A percentile compares a stretch with the other conserved stretches of the same genome.
Evolutionary conservation across 2,329 filamentous ascomycete genomes (phyloP).

Genomic region (Colletotrichum sp.): DNA sequence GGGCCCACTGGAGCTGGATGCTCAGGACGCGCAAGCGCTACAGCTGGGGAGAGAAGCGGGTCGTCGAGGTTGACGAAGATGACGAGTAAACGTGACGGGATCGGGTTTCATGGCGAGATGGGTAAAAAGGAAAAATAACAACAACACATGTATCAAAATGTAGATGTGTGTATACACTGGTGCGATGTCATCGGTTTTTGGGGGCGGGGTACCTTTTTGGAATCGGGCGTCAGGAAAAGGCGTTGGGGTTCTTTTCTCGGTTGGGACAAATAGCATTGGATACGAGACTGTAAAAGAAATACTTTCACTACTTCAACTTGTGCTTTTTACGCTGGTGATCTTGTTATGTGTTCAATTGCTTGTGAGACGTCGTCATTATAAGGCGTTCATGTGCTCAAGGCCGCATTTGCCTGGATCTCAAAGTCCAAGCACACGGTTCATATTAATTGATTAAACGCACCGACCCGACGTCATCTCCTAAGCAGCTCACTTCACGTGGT

Average conservation of each 20-base stretch:
- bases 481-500: not conserved
- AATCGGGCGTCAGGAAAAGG: not conserved
- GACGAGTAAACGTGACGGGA: not conserved
- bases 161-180: not conserved
- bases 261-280: not conserved
- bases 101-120: not conserved
- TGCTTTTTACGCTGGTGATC: not conserved
- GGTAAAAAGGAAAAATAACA: not conserved
- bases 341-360: not conserved
- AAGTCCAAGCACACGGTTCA: not conserved
- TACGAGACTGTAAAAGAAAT: not conserved
- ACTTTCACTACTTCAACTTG: not conserved
- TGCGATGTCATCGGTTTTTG: not conserved
- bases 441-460: not conserved
- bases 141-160: not conserved
- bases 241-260: not conserved
- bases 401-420: not conserved
- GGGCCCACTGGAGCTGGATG: constrained; percentile 46
- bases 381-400: not conserved
- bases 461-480: not conserved
- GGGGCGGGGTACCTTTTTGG: not conserved
- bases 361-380: not conserved
- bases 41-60: constrained; percentile 28
- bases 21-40: constrained; percentile 34
- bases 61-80: not conserved